Percentiles rank a stretch among this genome's conserved stretches.
Conservation (phyloP, 2,329 filamentous ascomycete species). For the Colletotrichum noveboracense region DNA sequence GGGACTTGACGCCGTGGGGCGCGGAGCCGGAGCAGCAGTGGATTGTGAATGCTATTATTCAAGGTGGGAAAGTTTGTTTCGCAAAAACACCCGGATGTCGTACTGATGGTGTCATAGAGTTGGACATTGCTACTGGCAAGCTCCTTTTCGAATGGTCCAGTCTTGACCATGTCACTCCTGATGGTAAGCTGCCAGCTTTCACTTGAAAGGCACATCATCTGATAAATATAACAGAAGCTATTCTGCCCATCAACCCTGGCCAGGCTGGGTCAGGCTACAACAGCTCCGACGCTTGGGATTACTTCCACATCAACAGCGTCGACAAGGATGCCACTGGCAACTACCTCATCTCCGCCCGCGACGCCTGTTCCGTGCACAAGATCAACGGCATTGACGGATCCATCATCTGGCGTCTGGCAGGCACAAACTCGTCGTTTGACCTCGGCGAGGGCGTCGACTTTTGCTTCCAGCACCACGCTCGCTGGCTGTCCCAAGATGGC, state of each 20-base stretch:
- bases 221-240: conserved; percentile 38
- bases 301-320: conserved; percentile 38
- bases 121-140: conserved; percentile 54
- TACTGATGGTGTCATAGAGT: conserved; percentile 34
- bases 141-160: conserved; percentile 53
- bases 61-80: conserved; percentile 40
- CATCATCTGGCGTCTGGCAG: conserved; percentile 59
- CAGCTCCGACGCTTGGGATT: conserved; percentile 42
- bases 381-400: conserved; percentile 51
- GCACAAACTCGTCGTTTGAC: conserved; percentile 46
- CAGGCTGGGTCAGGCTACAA: conserved; percentile 33
- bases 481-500: conserved; percentile 41
- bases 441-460: conserved; percentile 39
- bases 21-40: conserved; percentile 54
- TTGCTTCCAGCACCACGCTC: conserved; percentile 58
- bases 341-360: conserved; percentile 30
- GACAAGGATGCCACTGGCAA: conserved; percentile 39
- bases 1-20: conserved; percentile 50
- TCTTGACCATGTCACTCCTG: conserved; percentile 29
- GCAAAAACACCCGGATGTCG: rapidly evolving
- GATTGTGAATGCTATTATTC: conserved; percentile 60
- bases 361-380: conserved; percentile 46
- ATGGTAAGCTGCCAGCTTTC: conserved; percentile 20
- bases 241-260: conserved; percentile 51
- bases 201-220: not conserved